Evolutionary conservation across 768 basidiomycete genomes (phyloP), one percentile per base, ranked within the genome.

Genomic region (Piloderma croceum): DNA sequence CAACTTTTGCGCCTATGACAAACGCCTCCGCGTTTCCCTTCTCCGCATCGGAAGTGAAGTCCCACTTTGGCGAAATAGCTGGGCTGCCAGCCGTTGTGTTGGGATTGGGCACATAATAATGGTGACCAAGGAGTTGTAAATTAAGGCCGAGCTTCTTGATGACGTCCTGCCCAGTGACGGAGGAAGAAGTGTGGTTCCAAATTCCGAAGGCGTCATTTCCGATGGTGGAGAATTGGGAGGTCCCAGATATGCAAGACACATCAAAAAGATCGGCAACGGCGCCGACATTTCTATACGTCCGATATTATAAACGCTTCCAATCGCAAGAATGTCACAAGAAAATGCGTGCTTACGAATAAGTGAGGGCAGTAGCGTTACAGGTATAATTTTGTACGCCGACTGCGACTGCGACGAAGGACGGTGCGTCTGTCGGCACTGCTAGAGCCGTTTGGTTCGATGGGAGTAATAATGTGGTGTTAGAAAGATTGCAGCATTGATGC

Each of bases 381-480:
- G 73, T 77, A 54, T 77, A 79, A 53, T 77, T 77, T 52, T 77
- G 76, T 12, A 64, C 65, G 18, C 75, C 71, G 37, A 74, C 53
- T 9, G 61, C 73, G n/a, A 76, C 53, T 10, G 62, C 67, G 38
- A 77, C 64, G 52, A 62, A 73, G 7, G 57, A 62, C 1, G 67
- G 59, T 1, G 57, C 41, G 13, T 47, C 44, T 4, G 57, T 54
- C 4, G 73, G 73, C n/a, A 53, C 52, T 3, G 62, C 51, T 34
- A 76, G 57, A 21, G 53, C 38, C 3, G 59, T 44, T 39, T 63
- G 61, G 21, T 59, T 51, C 6, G 47, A 22, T 11, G 57, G 57
- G 6, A 51, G 45, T 9, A 45, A 34, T 17, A 62, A 42, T 12
- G 35, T 44, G 5, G 50, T 52, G 6, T 43, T 45, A 21, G 54